Conservation (phyloP, 371 early-diverging fungal genomes). For the Funneliformis caledonium region DNA sequence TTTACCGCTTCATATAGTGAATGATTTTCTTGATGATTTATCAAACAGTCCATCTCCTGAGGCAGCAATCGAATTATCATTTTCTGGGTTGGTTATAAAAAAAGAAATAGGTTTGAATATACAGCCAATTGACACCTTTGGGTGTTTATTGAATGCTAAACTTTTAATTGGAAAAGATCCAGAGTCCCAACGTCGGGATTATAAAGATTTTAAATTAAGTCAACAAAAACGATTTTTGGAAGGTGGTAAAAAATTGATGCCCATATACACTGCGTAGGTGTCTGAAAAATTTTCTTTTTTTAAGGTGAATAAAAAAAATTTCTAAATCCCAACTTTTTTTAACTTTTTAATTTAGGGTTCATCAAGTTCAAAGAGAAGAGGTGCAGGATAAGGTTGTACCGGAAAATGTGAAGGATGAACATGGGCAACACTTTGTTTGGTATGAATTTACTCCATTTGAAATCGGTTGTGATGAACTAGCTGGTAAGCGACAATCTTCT, state of each 20-base stretch:
- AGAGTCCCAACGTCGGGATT: conserved; percentile 39
- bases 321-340: too few species aligned
- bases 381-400: too few species aligned
- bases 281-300: conserved; percentile 53
- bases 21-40: not conserved
- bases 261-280: conserved; percentile 75
- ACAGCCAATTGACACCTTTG: conserved; percentile 71
- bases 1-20: conserved; percentile 27
- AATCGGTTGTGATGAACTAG: conserved; percentile 74
- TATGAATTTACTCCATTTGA: conserved; percentile 81
- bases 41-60: conserved; percentile 13
- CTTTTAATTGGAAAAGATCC: conserved; percentile 55
- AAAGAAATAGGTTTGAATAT: conserved; percentile 57
- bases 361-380: too few species aligned
- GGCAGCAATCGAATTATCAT: conserved; percentile 51
- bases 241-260: conserved; percentile 70
- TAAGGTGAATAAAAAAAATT: not conserved
- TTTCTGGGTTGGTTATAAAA: conserved; percentile 58
- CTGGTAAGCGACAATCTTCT: conserved; percentile 50
- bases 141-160: conserved; percentile 63
- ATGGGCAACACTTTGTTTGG: conserved; percentile 50
- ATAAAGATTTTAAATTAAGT: conserved; percentile 50
- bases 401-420: too few species aligned
- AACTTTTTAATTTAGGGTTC: too few species aligned
- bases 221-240: conserved; percentile 59